A percentile compares a stretch with the other conserved stretches of the same genome.
These are phyloP conservation scores for Pseudogymnoascus sp. DNA, from an alignment of 2,329 filamentous ascomycete species.

Conservation along the genomic window DNA sequence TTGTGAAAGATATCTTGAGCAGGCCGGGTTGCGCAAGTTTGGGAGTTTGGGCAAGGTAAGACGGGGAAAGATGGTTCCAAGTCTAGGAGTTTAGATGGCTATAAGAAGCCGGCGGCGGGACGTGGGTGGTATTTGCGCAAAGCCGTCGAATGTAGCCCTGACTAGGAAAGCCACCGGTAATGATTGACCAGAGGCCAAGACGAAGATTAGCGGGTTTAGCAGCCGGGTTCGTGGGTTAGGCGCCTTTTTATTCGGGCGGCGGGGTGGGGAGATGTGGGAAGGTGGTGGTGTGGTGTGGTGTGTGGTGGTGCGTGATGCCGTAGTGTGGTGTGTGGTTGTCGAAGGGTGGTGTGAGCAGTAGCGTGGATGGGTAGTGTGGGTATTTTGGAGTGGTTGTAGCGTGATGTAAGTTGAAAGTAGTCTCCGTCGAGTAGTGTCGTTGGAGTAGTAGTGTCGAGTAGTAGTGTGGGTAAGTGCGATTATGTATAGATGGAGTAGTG, in stretches of 20 bases:
- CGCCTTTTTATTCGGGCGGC: background rate
- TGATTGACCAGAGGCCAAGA: conserved; percentile 1
- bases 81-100: conserved; percentile 2
- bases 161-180: conserved; percentile 7
- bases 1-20: background rate
- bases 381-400: background rate
- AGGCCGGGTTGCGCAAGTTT: background rate
- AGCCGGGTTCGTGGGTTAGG: conserved; percentile 3
- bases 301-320: background rate
- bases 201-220: conserved; percentile 5
- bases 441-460: too few relatives aligned
- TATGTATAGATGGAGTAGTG: background rate
- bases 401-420: conserved; percentile 4
- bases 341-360: background rate
- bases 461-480: too few relatives aligned
- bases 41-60: background rate
- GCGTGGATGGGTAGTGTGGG: background rate
- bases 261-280: background rate
- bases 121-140: conserved; percentile 3
- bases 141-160: background rate
- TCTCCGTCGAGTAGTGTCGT: background rate
- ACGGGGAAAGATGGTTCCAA: background rate
- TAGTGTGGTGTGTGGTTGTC: background rate
- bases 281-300: conserved; percentile 1
- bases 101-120: conserved; percentile 3